These are phyloP conservation scores for Sporothrix brunneoviolacea DNA, from an alignment of 2,329 filamentous ascomycete genomes.

Conservation along the genomic window DNA sequence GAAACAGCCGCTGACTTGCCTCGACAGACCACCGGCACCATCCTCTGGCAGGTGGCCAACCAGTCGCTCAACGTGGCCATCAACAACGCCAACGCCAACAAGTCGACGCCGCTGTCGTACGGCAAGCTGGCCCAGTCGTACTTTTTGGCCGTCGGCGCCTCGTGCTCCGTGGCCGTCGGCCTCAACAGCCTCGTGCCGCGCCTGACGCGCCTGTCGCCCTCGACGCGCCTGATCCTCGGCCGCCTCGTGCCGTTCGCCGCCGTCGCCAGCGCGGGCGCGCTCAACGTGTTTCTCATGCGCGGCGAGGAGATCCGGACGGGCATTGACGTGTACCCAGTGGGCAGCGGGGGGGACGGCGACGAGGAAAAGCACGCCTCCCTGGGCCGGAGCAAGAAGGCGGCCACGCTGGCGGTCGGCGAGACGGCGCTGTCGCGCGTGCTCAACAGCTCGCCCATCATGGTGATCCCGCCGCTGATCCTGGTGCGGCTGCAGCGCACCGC, in stretches of 20 bases:
- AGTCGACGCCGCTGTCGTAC: slow-evolving; percentile 80
- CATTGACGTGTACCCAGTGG: slow-evolving; percentile 84
- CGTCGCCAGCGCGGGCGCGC: slow-evolving; percentile 79
- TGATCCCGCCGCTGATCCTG: slow-evolving; percentile 79
- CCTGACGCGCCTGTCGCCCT: slow-evolving; percentile 67
- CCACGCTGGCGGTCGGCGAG: slow-evolving; percentile 82
- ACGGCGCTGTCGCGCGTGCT: slow-evolving; percentile 86
- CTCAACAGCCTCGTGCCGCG: slow-evolving; percentile 86
- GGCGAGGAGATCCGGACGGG: slow-evolving; percentile 89
- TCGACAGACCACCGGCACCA: slow-evolving; percentile 69
- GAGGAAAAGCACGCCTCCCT: slow-evolving; percentile 61
- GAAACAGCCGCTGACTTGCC: too few relatives aligned
- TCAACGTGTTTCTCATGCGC: slow-evolving; percentile 98
- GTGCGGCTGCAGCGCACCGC: slow-evolving; percentile 76
- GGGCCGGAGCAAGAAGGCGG: slow-evolving; percentile 82
- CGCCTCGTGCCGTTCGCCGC: slow-evolving; percentile 95
- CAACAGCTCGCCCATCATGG: slow-evolving; percentile 96
- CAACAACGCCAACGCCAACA: slow-evolving; percentile 97
- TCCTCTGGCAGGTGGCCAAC: slow-evolving; percentile 93
- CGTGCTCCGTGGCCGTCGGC: slow-evolving; percentile 86
- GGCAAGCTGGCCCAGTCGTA: slow-evolving; percentile 83
- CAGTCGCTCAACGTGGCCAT: slow-evolving; percentile 97
- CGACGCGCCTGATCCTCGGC: slow-evolving; percentile 67
- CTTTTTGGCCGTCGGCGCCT: slow-evolving; percentile 82
- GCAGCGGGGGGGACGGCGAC: neutral